These are phyloP conservation scores for Straminergon stramineum DNA, from an alignment of 225 moss, liverwort and hornwort genomes.

Conservation along the genomic window DNA sequence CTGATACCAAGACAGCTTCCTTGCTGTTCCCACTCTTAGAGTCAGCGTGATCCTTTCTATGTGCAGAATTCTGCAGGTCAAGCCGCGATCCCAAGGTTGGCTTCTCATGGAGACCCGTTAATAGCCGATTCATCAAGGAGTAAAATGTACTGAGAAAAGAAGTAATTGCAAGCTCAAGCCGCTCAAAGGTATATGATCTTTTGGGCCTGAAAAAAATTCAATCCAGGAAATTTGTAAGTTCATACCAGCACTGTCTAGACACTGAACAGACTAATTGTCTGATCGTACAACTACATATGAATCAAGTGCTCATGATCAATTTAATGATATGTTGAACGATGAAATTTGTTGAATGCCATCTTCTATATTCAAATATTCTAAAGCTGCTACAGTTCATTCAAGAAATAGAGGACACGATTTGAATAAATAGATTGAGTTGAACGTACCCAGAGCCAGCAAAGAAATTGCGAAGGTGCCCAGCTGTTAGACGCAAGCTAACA, in stretches of 20 bases:
- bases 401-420: neutral
- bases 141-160: slow-evolving; percentile 75
- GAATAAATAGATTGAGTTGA: neutral
- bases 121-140: slow-evolving; percentile 51
- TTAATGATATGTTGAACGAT: neutral
- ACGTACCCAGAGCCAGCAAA: slow-evolving; percentile 84
- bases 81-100: slow-evolving; percentile 17
- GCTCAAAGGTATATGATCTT: slow-evolving; percentile 72
- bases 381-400: neutral
- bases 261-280: neutral
- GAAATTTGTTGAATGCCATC: neutral
- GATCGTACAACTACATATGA: neutral
- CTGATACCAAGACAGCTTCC: slow-evolving; percentile 17
- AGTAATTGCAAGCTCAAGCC: slow-evolving; percentile 73
- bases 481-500: slow-evolving; percentile 87
- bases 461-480: slow-evolving; percentile 87
- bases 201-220: slow-evolving; percentile 56
- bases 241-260: neutral
- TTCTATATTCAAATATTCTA: neutral
- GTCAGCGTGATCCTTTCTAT: slow-evolving; percentile 7
- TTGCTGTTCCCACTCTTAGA: slow-evolving; percentile 19
- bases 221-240: neutral
- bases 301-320: neutral
- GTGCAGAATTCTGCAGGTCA: slow-evolving; percentile 16
- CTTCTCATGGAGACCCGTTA: slow-evolving; percentile 31